These are phyloP conservation scores for Apophysomyces variabilis DNA, from an alignment of 371 early-diverging fungal genomes.

Conservation along the genomic window DNA sequence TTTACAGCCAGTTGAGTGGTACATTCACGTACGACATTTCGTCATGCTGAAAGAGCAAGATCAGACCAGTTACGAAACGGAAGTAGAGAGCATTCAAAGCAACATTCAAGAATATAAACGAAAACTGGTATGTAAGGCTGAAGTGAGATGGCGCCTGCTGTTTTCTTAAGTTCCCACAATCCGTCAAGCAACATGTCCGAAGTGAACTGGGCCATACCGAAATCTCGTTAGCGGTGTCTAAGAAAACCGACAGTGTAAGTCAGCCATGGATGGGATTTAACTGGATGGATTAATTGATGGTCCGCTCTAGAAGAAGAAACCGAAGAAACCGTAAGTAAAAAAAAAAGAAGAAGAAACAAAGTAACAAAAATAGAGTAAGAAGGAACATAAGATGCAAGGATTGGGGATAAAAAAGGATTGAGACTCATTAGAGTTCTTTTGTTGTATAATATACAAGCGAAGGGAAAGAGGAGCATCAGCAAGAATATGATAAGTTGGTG, in stretches of 20 bases:
- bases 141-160: not conserved
- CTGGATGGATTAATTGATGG: not conserved
- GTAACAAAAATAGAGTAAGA: too few species aligned
- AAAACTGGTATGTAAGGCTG: constrained; percentile 14
- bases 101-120: constrained; percentile 18
- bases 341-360: not conserved
- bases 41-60: constrained; percentile 12
- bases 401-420: too few species aligned
- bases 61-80: constrained; percentile 19
- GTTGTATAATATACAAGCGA: not conserved
- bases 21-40: not conserved
- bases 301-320: constrained; percentile 10
- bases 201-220: constrained; percentile 4
- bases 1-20: not conserved
- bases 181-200: constrained; percentile 6
- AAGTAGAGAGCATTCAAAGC: constrained; percentile 14
- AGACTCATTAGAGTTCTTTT: too few species aligned
- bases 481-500: constrained; percentile 5
- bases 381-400: too few species aligned
- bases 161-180: not conserved
- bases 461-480: not conserved
- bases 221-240: constrained; percentile 6
- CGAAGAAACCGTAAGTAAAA: not conserved
- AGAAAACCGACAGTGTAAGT: not conserved
- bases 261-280: not conserved